phyloP scores from a whole-genome alignment of 805 yeast species.

The Metschnikowia arizonensis region DNA sequence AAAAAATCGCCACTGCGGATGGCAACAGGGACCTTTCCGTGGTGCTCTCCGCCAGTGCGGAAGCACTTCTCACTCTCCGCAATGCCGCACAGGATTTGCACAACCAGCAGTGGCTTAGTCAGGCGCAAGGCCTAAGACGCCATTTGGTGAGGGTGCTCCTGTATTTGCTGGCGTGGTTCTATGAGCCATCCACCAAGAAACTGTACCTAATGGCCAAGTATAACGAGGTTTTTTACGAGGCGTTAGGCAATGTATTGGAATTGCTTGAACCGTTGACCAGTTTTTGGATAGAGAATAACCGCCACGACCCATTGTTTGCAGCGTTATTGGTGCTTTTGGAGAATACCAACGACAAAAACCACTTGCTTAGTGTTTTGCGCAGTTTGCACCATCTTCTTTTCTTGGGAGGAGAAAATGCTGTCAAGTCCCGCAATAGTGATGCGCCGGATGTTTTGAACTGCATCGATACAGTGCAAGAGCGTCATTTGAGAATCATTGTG shows the following conservation, averaged over 20 bases:
- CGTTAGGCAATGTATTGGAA: slow-evolving; percentile 66
- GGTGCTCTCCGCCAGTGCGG: slow-evolving; percentile 28
- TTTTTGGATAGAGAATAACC: slow-evolving; percentile 69
- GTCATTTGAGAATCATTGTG: slow-evolving; percentile 49
- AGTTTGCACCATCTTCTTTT: slow-evolving; percentile 74
- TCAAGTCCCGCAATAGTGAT: slow-evolving; percentile 9
- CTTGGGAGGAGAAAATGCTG: slow-evolving; percentile 23
- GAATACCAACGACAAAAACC: slow-evolving; percentile 59
- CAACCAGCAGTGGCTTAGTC: slow-evolving; percentile 74
- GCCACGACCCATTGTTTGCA: slow-evolving; percentile 64
- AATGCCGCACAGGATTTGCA: slow-evolving; percentile 80
- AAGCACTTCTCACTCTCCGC: slow-evolving; percentile 64
- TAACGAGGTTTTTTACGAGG: slow-evolving; percentile 47
- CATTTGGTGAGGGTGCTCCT: slow-evolving; percentile 45
- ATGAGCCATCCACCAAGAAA: slow-evolving; percentile 5
- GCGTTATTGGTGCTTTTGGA: slow-evolving; percentile 50
- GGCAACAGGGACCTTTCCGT: slow-evolving; percentile 16
- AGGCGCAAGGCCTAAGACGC: slow-evolving; percentile 44
- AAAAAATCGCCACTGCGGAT: neutral
- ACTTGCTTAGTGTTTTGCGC: slow-evolving; percentile 66
- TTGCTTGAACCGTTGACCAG: slow-evolving; percentile 81
- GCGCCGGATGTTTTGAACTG: slow-evolving; percentile 36
- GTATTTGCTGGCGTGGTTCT: slow-evolving; percentile 33
- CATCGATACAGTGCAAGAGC: slow-evolving; percentile 34
- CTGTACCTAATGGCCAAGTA: slow-evolving; percentile 19